Evolutionary conservation across 2,329 filamentous ascomycete species (phyloP), one percentile per base, ranked within the genome.

Genomic region (Canariomyces notabilis): DNA sequence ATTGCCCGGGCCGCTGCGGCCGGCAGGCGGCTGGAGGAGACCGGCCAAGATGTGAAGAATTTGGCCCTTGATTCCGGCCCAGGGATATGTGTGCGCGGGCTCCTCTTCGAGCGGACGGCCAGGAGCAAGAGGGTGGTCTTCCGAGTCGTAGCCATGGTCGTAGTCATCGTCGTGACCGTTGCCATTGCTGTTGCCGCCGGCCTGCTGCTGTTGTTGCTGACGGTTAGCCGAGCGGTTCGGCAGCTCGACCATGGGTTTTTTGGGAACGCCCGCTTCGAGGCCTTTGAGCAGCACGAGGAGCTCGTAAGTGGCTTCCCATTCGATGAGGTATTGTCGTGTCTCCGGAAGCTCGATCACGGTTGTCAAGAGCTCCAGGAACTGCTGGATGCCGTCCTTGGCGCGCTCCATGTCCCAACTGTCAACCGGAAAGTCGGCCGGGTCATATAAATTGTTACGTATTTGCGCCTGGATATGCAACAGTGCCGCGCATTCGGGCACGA

Each of bases 391-490:
- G 60, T 97, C 91, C 64, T 95, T 95, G 48, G 94, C 91, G 12
- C 91, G 82, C 64, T 97, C 91, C 85, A 97, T 95, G 59, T 97
- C 91, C 91, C 91, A 97, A 37, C 89, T 78, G 59, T 97, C 94
- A 2, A 96, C 82, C 0, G 91, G 91, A 59, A 96, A 97, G 59
- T 96, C 90, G 51, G 87, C 82, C 0, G 88, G 82, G 50, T 91
- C 79, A 14, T 84, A 81, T 46, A 82, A 76, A 23, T 84, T 82
- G 33, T 84, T 82, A 34, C 88, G 83, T 26, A 96, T 95, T 61
- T 95, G 86, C 14, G 88, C 87, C 68, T 97, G 91, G 3, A 95
- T 77, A 60, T 93, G 89, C 70, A 97, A 95, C 31, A 96, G 74
- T n/a, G 90, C 90, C 44, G 90, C 87, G 14, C 89, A 95, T 61